A percentile compares a stretch with the other conserved stretches of the same genome.
phyloP scores from a whole-genome alignment of 768 basidiomycete species.

The Lactarius evosmus region DNA sequence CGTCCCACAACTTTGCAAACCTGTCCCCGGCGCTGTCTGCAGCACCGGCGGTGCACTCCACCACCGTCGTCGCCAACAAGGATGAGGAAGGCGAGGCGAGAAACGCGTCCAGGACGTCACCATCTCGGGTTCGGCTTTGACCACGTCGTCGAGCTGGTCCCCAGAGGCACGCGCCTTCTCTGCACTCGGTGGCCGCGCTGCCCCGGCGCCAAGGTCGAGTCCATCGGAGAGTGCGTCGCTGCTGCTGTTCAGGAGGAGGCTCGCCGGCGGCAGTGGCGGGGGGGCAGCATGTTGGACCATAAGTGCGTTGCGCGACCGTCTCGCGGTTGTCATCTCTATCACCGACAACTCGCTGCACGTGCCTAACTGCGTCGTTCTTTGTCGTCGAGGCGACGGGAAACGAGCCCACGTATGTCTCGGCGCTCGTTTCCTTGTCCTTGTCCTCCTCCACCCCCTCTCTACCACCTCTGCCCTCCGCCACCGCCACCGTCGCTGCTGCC shows the following conservation, averaged over 20 bases:
- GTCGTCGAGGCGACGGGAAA: conserved; percentile 48
- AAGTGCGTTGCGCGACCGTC: conserved; percentile 18
- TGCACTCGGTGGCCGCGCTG: background rate
- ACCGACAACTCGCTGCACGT: conserved; percentile 7
- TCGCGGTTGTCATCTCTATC: conserved; percentile 14
- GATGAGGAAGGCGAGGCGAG: conserved; percentile 9
- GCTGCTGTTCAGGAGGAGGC: conserved; percentile 36
- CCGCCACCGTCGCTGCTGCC: background rate
- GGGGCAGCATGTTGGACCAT: conserved; percentile 33
- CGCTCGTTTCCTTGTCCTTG: conserved; percentile 33
- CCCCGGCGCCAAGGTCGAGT: conserved; percentile 7
- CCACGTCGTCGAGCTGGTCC: background rate
- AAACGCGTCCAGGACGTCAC: conserved; percentile 15
- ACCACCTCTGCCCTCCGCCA: background rate
- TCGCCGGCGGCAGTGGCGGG: conserved; percentile 36
- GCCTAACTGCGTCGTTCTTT: conserved; percentile 32
- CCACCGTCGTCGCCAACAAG: background rate
- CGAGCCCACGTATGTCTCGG: conserved; percentile 45
- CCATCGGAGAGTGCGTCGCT: conserved; percentile 30
- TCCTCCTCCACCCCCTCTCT: conserved; percentile 11
- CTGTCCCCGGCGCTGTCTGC: background rate
- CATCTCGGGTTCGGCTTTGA: conserved; percentile 13
- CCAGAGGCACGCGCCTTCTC: background rate
- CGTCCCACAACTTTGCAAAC: conserved; percentile 4
- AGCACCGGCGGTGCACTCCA: background rate